Conservation (phyloP, 768 basidiomycete genomes). For the Tephrocybe rancida region DNA sequence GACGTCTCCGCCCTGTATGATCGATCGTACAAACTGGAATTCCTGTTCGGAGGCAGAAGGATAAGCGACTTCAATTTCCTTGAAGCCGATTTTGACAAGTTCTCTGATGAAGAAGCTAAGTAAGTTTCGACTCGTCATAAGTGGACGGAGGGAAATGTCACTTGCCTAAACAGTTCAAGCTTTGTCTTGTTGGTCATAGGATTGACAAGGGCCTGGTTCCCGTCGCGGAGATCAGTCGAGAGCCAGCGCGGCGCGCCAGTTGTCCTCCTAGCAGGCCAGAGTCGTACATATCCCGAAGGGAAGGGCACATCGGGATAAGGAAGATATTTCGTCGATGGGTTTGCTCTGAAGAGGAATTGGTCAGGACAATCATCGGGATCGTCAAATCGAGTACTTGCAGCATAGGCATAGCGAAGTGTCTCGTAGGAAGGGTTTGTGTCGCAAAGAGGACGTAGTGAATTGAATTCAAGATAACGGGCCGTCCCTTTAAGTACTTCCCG, state of each 20-base stretch:
- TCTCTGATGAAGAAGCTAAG: slow-evolving; percentile 63
- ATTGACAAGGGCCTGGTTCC: slow-evolving; percentile 82
- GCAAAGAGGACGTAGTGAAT: not conserved
- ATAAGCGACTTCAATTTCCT: slow-evolving; percentile 87
- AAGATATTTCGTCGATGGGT: slow-evolving; percentile 72
- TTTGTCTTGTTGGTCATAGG: slow-evolving; percentile 77
- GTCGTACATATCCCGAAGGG: slow-evolving; percentile 45
- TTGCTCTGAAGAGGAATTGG: slow-evolving; percentile 46
- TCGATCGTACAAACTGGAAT: slow-evolving; percentile 71
- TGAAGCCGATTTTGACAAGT: slow-evolving; percentile 76
- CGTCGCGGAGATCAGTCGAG: slow-evolving; percentile 82
- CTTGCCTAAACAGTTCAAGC: slow-evolving; percentile 49
- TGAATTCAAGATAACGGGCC: not conserved
- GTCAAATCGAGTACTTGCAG: slow-evolving; percentile 33
- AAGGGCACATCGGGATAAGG: slow-evolving; percentile 70
- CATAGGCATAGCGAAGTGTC: slow-evolving; percentile 41
- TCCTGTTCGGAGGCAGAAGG: slow-evolving; percentile 84
- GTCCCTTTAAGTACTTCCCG: slow-evolving; percentile 12
- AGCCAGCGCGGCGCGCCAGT: slow-evolving; percentile 75
- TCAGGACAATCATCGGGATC: slow-evolving; percentile 3
- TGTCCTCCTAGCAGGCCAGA: slow-evolving; percentile 72
- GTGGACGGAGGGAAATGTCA: not conserved
- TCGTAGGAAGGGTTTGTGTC: not conserved
- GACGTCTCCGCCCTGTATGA: slow-evolving; percentile 65
- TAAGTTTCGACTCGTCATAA: too few relatives aligned